Evolutionary conservation across 2,329 filamentous ascomycete species (phyloP).

Genomic region (Diaporthe aspalathi): DNA sequence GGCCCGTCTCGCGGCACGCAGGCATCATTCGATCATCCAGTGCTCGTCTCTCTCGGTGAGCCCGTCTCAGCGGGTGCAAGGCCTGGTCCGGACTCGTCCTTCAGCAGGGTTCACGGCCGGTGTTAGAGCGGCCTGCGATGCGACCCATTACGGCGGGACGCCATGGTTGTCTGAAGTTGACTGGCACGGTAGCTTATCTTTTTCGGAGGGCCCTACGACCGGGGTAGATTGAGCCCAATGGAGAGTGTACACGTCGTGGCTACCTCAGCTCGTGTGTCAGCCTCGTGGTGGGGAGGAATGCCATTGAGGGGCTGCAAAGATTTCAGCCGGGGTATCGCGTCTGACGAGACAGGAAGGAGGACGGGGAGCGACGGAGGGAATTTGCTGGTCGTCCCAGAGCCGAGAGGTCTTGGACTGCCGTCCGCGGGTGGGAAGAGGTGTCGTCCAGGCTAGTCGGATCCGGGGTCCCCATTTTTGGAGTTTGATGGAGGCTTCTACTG

Average conservation of each 20-base stretch:
- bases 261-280: conserved; percentile 12
- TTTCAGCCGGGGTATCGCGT: conserved; percentile 19
- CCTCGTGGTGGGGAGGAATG: conserved; percentile 23
- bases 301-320: conserved; percentile 21
- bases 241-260: conserved; percentile 29
- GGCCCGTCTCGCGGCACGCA: not conserved
- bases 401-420: conserved; percentile 16
- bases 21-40: not conserved
- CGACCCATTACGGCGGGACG: conserved; percentile 5
- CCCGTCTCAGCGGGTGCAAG: not conserved
- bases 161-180: not conserved
- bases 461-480: conserved; percentile 28
- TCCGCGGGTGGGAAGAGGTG: conserved; percentile 10
- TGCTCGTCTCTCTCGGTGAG: conserved; percentile 18
- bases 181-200: not conserved
- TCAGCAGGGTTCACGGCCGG: not conserved
- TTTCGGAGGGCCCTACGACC: conserved; percentile 2
- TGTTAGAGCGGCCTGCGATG: conserved; percentile 20
- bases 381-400: conserved; percentile 17
- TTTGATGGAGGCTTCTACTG: conserved; percentile 38
- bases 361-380: not conserved
- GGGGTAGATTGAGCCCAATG: conserved; percentile 26
- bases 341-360: conserved; percentile 33
- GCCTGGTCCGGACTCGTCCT: not conserved
- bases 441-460: conserved; percentile 20